Evolutionary conservation across 305 asterid genomes (phyloP), one percentile per base, ranked within the genome.

Genomic region (Monarda citriodora): DNA sequence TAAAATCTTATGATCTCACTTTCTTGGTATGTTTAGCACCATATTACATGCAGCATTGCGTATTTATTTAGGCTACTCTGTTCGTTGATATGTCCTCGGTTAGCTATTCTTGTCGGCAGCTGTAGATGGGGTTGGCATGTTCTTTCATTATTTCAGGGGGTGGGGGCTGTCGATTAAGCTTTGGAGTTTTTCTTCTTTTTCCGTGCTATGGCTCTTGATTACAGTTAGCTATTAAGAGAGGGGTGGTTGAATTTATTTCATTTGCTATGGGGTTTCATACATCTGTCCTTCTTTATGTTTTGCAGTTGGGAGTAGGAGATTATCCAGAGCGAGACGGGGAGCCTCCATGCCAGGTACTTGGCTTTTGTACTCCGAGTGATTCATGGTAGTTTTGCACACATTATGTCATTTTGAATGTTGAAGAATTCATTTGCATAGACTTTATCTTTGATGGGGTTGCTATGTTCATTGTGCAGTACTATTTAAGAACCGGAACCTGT

Each of bases 301-400:
- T 70, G 58, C 83, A 77, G 74, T 71, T 79, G 73, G 88, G 75
- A 75, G 75, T 61, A 22, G 82, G 69, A 63, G 94, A 80, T 65
- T 84, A 80, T 71, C 98, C 98, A 1, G 98, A 91, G 82, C 76
- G 98, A 74, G 66, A 71, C 56, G 96, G 96, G 74, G 95, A 88
- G 72, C 96, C 88, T 55, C 68, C 81, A 12, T 91, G 98, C 63
- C 96, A 88, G 96, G 98, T 91, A 73, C 50, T 45, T 61, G 58
- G 38, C 54, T 64, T 62, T 59, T 32, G 26, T 64, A 26, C 40
- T 31, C 47, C 54, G 17, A 17, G 50, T 7, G 50, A 20, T 7
- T 32, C 9, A 15, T 54, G 38, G 16, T 50, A 13, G 29, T 14
- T 22, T 70, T 45, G 18, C 12, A 3, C 50, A 17, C 46, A 52